Percentiles rank a stretch among this genome's conserved stretches.
These are phyloP conservation scores for Scutellaria minor DNA, from an alignment of 257 asterid species.

Conservation along the genomic window DNA sequence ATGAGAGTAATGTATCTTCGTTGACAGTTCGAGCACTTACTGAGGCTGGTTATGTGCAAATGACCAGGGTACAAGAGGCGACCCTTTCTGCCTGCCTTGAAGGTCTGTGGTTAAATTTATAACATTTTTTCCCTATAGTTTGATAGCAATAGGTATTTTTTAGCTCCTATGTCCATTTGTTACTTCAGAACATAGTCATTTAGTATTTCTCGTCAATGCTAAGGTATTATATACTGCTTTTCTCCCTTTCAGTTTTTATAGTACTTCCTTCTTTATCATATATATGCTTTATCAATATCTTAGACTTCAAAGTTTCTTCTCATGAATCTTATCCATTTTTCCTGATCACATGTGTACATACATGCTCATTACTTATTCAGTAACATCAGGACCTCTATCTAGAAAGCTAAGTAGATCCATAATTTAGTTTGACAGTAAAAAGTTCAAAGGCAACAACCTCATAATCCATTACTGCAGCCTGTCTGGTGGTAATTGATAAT, in stretches of 20 bases:
- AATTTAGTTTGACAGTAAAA: conserved; percentile 2
- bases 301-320: background rate
- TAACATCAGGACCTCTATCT: background rate
- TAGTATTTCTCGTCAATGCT: background rate
- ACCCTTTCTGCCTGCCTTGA: conserved; percentile 76
- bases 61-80: conserved; percentile 93
- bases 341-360: background rate
- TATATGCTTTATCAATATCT: background rate
- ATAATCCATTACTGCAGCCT: background rate
- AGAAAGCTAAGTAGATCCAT: conserved; percentile 13
- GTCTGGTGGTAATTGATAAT: background rate
- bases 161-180: conserved; percentile 9
- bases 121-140: background rate
- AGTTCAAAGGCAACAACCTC: background rate
- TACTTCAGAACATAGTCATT: background rate
- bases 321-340: background rate
- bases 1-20: conserved; percentile 76
- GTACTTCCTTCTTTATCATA: background rate
- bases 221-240: background rate
- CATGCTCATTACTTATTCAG: background rate
- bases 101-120: conserved; percentile 47
- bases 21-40: conserved; percentile 76
- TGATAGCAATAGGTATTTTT: background rate
- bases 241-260: background rate
- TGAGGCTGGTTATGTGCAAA: conserved; percentile 85